Evolutionary conservation across 2,329 filamentous ascomycete genomes (phyloP).

Genomic region (Sporothrix humicola): DNA sequence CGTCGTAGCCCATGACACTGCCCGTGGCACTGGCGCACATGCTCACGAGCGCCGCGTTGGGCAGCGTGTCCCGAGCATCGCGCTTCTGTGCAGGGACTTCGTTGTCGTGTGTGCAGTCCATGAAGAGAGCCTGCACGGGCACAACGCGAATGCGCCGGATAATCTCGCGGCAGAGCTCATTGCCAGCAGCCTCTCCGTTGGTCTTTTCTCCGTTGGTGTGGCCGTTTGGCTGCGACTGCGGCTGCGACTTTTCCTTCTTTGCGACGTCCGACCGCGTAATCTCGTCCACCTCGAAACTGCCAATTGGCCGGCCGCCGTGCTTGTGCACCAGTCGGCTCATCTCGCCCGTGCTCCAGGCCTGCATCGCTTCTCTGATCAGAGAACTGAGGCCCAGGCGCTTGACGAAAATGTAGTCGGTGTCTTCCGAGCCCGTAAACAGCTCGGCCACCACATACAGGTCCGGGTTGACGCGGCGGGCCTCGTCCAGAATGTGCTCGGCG

Average conservation of each 20-base stretch:
- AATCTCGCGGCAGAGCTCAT: constrained; percentile 61
- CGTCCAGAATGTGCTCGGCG: constrained; percentile 91
- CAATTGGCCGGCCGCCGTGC: constrained; percentile 91
- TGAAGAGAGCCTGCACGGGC: constrained; percentile 91
- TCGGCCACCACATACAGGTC: constrained; percentile 93
- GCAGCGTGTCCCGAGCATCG: constrained; percentile 89
- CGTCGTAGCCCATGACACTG: constrained; percentile 97
- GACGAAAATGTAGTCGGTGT: constrained; percentile 95
- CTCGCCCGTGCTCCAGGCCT: constrained; percentile 94
- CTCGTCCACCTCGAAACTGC: constrained; percentile 95
- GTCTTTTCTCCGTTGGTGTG: constrained; percentile 34
- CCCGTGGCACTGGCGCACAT: constrained; percentile 96
- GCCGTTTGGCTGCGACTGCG: neutral
- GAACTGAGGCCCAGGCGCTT: constrained; percentile 90
- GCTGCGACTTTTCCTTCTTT: constrained; percentile 38
- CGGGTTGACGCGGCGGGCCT: constrained; percentile 85
- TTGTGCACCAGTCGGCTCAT: constrained; percentile 90
- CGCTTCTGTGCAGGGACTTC: constrained; percentile 95
- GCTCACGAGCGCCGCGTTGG: constrained; percentile 89
- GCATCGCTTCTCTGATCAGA: constrained; percentile 96
- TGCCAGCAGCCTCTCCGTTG: constrained; percentile 41
- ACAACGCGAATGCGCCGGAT: constrained; percentile 83
- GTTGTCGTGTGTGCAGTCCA: constrained; percentile 99
- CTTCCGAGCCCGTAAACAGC: constrained; percentile 92
- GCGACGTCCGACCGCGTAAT: constrained; percentile 66